phyloP scores from a whole-genome alignment of 2,329 filamentous ascomycete genomes.

The Macrophomina tecta region DNA sequence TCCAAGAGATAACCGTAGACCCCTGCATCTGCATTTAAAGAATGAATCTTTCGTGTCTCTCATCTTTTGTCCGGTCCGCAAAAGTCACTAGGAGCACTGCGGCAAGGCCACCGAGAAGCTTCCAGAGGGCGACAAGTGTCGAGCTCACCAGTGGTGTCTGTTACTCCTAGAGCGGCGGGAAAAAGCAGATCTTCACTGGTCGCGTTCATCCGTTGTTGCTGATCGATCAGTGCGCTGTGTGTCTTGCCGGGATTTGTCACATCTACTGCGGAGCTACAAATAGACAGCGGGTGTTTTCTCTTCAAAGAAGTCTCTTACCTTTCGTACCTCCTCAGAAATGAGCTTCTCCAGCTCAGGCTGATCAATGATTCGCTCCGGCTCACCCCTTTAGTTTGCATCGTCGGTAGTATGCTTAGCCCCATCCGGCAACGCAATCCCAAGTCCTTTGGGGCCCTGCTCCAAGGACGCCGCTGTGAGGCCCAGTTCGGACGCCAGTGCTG shows the following conservation, averaged over 20 bases:
- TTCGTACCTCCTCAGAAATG: no score
- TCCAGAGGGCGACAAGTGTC: conserved; percentile 75
- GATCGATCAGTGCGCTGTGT: conserved; percentile 42
- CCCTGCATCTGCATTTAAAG: conserved; percentile 54
- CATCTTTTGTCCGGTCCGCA: neutral
- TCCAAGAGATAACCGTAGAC: conserved; percentile 38
- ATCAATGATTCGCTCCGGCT: no score
- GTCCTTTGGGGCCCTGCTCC: no score
- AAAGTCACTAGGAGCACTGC: conserved; percentile 48
- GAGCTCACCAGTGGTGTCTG: conserved; percentile 54
- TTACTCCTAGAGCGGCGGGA: conserved; percentile 48
- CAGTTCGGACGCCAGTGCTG: no score
- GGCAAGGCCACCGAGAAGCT: conserved; percentile 70
- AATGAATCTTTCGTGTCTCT: neutral
- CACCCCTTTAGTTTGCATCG: no score
- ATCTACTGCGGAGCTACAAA: conserved; percentile 49
- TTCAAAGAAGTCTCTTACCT: no score
- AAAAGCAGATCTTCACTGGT: conserved; percentile 66
- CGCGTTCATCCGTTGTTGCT: conserved; percentile 49
- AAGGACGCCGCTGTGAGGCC: no score
- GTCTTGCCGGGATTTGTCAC: conserved; percentile 53
- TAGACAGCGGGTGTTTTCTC: conserved; percentile 38
- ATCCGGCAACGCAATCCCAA: no score
- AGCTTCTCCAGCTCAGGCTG: no score
- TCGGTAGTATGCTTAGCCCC: no score